Evolutionary conservation across 1,284 basidiomycete species (phyloP), one percentile per base, ranked within the genome.

Genomic region (Hymenochaete sp.): DNA sequence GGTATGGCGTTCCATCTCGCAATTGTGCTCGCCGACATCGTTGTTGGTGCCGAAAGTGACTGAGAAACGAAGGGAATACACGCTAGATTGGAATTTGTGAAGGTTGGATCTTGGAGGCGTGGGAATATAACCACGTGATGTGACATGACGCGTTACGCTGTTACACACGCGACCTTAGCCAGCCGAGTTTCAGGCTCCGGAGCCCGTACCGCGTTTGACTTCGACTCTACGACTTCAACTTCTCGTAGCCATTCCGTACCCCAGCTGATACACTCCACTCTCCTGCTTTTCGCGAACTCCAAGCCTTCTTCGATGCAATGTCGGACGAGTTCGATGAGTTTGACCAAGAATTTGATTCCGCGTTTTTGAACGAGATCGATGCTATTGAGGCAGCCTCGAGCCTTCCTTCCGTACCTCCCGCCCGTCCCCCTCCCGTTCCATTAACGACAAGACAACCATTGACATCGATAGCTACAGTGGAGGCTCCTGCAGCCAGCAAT

Each of bases 1-100:
- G 81, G 72, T 36, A 82, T 82, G 8, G 78, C 72, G 52, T 83
- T 83, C 81, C 82, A 85, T 41, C 79, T 71, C 26, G 79, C 74
- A 49, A 85, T 68, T 10, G 72, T 71, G 48, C 71, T 67, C 42
- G 70, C 67, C 24, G 82, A 84, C 82, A 84, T 83, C 27, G 36
- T 49, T 25, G 25, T 33, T n/a, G 21, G 5, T 6, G 13, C 21
- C 5, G 8, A 35, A 35, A 35, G 32, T 35, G n/a, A n/a, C n/a
- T n/a, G 9, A 10, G 28, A 31, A 31, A 14, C 4, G 31, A 28
- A 14, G 11, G 35, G 29, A 16, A 31, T 16, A 31, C 27, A 36
- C 21, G 31, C 9, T 31, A 10, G 28, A 31, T 10, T 31, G 9
- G 9, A 31, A 31, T 31, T 9, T 14, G 28, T 31, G 28, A 10